phyloP scores from a whole-genome alignment of 2,329 filamentous ascomycete species.

The Rugonectria rugulosa region DNA sequence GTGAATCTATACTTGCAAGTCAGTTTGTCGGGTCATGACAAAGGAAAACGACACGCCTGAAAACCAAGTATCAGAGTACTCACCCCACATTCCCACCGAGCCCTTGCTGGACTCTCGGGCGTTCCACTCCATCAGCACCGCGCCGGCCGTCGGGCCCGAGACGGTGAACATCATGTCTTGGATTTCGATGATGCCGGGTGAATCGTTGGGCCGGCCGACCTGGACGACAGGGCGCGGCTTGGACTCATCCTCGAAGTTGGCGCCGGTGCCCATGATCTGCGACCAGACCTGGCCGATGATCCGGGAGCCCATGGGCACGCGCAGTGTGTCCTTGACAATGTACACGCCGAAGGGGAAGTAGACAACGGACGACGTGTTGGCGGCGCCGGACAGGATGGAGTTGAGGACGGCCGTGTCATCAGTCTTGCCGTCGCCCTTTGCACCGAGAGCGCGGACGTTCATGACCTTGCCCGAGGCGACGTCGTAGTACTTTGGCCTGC shows the following conservation, averaged over 20 bases:
- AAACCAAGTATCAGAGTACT: neutral
- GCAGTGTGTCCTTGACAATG: constrained; percentile 53
- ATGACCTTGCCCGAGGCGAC: constrained; percentile 13
- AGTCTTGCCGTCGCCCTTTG: constrained; percentile 72
- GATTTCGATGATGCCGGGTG: constrained; percentile 69
- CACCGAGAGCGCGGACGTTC: constrained; percentile 46
- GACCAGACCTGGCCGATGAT: constrained; percentile 57
- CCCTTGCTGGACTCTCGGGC: constrained; percentile 50
- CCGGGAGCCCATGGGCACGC: constrained; percentile 49
- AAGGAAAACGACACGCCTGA: no score
- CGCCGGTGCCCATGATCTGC: constrained; percentile 57
- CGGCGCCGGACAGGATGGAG: constrained; percentile 39
- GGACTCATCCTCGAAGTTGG: constrained; percentile 55
- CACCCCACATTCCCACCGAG: constrained; percentile 60
- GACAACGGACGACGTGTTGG: constrained; percentile 45
- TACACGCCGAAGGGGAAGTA: constrained; percentile 55
- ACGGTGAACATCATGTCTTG: constrained; percentile 70
- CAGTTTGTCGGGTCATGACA: neutral
- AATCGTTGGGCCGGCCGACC: constrained; percentile 63
- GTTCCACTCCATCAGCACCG: constrained; percentile 68
- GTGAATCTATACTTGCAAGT: constrained; percentile 45
- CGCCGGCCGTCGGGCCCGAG: constrained; percentile 63
- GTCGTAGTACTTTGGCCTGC: constrained; percentile 23
- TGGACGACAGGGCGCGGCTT: constrained; percentile 63
- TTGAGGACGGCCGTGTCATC: constrained; percentile 62